Evolutionary conservation across 1,139 yeast genomes (phyloP).

Genomic region (Hansenula anomala): DNA sequence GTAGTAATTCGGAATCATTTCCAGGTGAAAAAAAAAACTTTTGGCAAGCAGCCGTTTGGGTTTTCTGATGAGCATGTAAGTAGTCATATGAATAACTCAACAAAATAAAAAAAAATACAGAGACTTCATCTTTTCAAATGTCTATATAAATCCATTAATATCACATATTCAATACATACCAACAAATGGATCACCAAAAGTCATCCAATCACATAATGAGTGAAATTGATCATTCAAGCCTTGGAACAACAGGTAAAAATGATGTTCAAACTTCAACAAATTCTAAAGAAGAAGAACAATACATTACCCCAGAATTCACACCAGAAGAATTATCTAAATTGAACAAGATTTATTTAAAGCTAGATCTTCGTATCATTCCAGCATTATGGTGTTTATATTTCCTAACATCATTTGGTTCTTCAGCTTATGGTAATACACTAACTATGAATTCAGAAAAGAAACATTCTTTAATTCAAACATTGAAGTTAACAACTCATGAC

Average conservation of each 20-base stretch:
- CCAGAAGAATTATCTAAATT: slow-evolving; percentile 33
- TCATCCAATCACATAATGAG: background rate
- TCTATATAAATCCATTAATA: no score
- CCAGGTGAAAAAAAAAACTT: background rate
- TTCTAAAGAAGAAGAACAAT: slow-evolving; percentile 5
- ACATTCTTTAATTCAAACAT: slow-evolving; percentile 56
- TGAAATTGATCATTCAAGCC: background rate
- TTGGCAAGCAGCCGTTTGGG: no score
- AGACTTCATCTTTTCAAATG: no score
- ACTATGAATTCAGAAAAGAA: slow-evolving; percentile 69
- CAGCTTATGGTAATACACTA: slow-evolving; percentile 72
- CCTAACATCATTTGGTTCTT: slow-evolving; percentile 72
- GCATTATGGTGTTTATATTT: slow-evolving; percentile 81
- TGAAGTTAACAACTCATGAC: slow-evolving; percentile 50
- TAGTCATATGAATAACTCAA: background rate
- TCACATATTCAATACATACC: no score
- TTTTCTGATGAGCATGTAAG: no score
- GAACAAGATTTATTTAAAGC: slow-evolving; percentile 57
- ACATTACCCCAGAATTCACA: slow-evolving; percentile 13
- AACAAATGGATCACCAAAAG: no score
- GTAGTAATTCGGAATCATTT: background rate
- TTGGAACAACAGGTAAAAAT: background rate
- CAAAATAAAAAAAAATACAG: no score
- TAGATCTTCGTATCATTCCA: slow-evolving; percentile 72
- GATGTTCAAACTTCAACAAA: background rate